Conservation (phyloP, 192 early-diverging fungal genomes). For the Backusella psychrophila region DNA sequence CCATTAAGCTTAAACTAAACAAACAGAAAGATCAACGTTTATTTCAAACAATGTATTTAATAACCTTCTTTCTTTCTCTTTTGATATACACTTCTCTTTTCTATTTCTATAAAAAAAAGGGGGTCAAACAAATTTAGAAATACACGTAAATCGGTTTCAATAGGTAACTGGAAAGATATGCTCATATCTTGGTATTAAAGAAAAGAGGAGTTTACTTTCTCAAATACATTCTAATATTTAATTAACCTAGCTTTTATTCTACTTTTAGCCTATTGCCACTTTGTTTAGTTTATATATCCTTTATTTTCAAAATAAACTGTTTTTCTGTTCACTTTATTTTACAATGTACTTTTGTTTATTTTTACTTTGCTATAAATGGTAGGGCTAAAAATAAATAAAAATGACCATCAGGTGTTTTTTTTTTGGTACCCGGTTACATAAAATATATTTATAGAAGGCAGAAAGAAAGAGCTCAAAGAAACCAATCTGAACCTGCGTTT, state of each 20-base stretch:
- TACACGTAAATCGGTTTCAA: not conserved
- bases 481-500: slow-evolving; percentile 58
- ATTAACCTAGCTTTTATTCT: not conserved
- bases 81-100: not conserved
- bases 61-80: not conserved
- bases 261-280: not conserved
- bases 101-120: not conserved
- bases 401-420: not conserved
- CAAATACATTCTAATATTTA: not conserved
- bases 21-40: not conserved
- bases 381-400: not conserved
- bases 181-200: not conserved
- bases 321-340: not conserved
- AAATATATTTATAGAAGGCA: not conserved
- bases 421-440: not conserved
- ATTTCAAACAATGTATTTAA: not conserved
- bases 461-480: not conserved
- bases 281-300: not conserved
- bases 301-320: not conserved
- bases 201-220: not conserved
- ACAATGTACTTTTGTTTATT: not conserved
- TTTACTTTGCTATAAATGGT: not conserved
- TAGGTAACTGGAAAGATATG: not conserved
- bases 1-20: not conserved
- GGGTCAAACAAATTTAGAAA: not conserved